Conservation (phyloP, 1,284 basidiomycete genomes). For the Cutaneotrichosporon cutaneum region DNA sequence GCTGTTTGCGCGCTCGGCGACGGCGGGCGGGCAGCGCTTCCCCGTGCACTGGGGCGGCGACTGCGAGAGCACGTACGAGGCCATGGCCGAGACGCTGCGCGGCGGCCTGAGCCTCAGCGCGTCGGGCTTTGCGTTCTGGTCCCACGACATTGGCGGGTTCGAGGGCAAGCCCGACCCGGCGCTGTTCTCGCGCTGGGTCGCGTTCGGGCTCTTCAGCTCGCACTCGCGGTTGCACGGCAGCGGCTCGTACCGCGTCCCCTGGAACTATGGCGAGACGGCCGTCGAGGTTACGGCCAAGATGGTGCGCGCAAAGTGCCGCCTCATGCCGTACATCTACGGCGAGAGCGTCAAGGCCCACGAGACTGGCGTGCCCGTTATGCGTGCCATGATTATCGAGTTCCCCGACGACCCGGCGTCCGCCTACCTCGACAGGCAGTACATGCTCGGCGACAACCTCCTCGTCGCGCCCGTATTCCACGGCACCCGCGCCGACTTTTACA, state of each 20-base stretch:
- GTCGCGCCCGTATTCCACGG: conserved; percentile 69
- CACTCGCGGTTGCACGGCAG: conserved; percentile 68
- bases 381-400: conserved; percentile 74
- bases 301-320: conserved; percentile 65
- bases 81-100: conserved; percentile 70
- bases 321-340: conserved; percentile 72
- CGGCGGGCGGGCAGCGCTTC: conserved; percentile 67
- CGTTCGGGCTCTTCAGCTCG: conserved; percentile 57
- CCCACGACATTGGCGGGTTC: conserved; percentile 74
- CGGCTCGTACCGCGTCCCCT: conserved; percentile 69
- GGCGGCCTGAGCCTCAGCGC: conserved; percentile 65
- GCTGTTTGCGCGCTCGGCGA: conserved; percentile 66
- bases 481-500: conserved; percentile 65
- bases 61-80: conserved; percentile 72
- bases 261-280: conserved; percentile 70
- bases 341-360: conserved; percentile 63
- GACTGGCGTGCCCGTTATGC: conserved; percentile 64
- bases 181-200: conserved; percentile 73
- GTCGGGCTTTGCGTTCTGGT: conserved; percentile 69
- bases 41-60: conserved; percentile 66
- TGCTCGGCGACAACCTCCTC: conserved; percentile 67
- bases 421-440: conserved; percentile 64
- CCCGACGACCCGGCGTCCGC: conserved; percentile 64
- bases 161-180: conserved; percentile 56
- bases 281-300: conserved; percentile 65